Conservation (phyloP, 805 yeast species). For the Dipodascus albidus region DNA sequence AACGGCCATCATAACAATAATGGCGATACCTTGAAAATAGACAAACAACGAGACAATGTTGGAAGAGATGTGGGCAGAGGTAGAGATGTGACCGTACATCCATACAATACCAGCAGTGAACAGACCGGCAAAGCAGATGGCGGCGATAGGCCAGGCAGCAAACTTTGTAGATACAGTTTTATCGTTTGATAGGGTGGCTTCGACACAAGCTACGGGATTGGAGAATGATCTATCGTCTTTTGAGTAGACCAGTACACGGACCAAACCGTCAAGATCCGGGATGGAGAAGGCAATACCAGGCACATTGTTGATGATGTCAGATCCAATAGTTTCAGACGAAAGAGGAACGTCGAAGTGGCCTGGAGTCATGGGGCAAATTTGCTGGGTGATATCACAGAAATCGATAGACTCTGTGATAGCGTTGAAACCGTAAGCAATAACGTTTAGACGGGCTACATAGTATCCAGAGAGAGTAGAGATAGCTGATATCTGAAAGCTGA, state of each 20-base stretch:
- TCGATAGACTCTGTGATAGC: slow-evolving; percentile 43
- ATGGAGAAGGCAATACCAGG: slow-evolving; percentile 82
- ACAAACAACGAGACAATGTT: slow-evolving; percentile 86
- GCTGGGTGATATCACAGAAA: slow-evolving; percentile 46
- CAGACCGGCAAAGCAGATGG: slow-evolving; percentile 78
- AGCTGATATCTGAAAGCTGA: slow-evolving; percentile 60
- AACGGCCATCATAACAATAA: slow-evolving; percentile 93
- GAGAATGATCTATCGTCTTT: slow-evolving; percentile 32
- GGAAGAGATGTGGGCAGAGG: slow-evolving; percentile 96
- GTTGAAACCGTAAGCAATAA: slow-evolving; percentile 74
- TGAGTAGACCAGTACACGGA: slow-evolving; percentile 55
- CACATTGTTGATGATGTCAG: slow-evolving; percentile 36
- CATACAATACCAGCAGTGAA: slow-evolving; percentile 80
- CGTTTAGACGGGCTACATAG: slow-evolving; percentile 49
- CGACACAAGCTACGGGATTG: slow-evolving; percentile 68
- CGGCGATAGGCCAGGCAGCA: slow-evolving; percentile 95
- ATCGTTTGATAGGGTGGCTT: slow-evolving; percentile 75
- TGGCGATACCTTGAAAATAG: slow-evolving; percentile 88
- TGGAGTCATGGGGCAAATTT: slow-evolving; percentile 72
- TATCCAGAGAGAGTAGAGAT: slow-evolving; percentile 66
- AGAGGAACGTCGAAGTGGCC: slow-evolving; percentile 73
- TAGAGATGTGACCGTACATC: slow-evolving; percentile 76
- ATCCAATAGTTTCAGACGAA: slow-evolving; percentile 23
- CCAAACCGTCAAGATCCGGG: slow-evolving; percentile 92
- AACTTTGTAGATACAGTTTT: slow-evolving; percentile 88